Evolutionary conservation across 805 yeast genomes (phyloP), one percentile per base, ranked within the genome.

Genomic region (Nakazawaea ambrosiae): DNA sequence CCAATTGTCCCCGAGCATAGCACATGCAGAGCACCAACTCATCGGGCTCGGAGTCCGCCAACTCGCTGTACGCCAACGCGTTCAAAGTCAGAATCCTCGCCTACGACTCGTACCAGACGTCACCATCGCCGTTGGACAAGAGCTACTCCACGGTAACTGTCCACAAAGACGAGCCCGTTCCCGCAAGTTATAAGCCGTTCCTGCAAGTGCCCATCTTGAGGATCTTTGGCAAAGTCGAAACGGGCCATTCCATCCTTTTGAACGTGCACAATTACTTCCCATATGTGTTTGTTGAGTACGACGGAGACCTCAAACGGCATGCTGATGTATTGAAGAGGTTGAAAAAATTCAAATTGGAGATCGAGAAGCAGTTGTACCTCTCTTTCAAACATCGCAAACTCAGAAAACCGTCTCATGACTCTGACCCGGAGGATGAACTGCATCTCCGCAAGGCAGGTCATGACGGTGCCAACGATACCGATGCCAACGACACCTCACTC

Each of bases 221-320:
- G 34, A 58, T 92, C 0, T 92, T 76, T 59, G 97, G 97, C 0
- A 67, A 75, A 10, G 45, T 81, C 1, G 66, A 73, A 1, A 65
- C 78, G 0, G 84, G 87, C 0, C 76, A 74, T 46, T 72, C 74
- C 20, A 66, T 69, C 9, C 47, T 73, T 11, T 71, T 82, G 1
- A 96, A 92, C 54, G 61, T 92, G 8, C 97, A 89, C 60, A 89
- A 90, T 27, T 73, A 74, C 15, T 85, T 69, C 45, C 98, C 97
- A 0, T 92, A 90, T 51, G 46, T 90, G 2, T 88, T 70, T 51
- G 63, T 89, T 2, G 75, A 73, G 25, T 80, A 80, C 49, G 64
- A 62, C 30, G 81, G 78, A 1, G 51, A 57, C 1, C 37, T 40
- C 34, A 41, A 43, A 15, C 37, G 42, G 9, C 43, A 58, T 4